Percentiles rank a stretch among this genome's conserved stretches.
Evolutionary conservation across 2,329 filamentous ascomycete genomes (phyloP).

Genomic region (Fusarium nematophilum): DNA sequence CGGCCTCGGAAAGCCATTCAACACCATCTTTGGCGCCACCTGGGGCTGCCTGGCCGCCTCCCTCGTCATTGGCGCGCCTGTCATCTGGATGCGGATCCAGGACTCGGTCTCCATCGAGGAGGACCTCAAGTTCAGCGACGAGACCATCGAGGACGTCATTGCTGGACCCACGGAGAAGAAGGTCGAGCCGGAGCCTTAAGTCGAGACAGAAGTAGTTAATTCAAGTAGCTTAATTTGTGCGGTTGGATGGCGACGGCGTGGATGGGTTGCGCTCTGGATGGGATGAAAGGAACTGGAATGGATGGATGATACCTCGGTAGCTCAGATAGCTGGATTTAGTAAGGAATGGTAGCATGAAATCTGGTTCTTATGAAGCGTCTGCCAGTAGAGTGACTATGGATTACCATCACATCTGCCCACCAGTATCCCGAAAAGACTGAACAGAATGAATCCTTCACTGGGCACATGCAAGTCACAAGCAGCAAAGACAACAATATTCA

Average conservation of each 20-base stretch:
- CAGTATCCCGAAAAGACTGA: too few relatives aligned
- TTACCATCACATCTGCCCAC: too few relatives aligned
- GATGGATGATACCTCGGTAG: too few relatives aligned
- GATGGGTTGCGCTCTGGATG: too few relatives aligned
- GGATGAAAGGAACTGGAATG: too few relatives aligned
- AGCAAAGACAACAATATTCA: neutral
- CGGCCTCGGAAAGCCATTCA: conserved; percentile 61
- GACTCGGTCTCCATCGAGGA: conserved; percentile 81
- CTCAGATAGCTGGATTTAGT: too few relatives aligned
- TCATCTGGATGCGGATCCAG: conserved; percentile 81
- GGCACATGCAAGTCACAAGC: neutral
- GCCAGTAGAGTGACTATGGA: too few relatives aligned
- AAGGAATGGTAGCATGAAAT: too few relatives aligned
- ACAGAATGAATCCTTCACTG: too few relatives aligned
- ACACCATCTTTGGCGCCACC: conserved; percentile 74
- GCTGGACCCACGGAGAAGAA: conserved; percentile 26
- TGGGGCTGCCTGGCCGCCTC: conserved; percentile 81
- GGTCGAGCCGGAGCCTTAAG: conserved; percentile 32
- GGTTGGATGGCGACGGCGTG: too few relatives aligned
- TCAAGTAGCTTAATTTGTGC: too few relatives aligned
- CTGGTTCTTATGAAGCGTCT: too few relatives aligned
- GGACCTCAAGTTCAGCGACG: conserved; percentile 87
- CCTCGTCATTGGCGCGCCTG: conserved; percentile 79
- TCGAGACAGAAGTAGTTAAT: neutral
- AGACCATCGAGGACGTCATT: conserved; percentile 78